These are phyloP conservation scores for Canavalia ensiformis DNA, from an alignment of 306 rosid genomes.

Conservation along the genomic window DNA sequence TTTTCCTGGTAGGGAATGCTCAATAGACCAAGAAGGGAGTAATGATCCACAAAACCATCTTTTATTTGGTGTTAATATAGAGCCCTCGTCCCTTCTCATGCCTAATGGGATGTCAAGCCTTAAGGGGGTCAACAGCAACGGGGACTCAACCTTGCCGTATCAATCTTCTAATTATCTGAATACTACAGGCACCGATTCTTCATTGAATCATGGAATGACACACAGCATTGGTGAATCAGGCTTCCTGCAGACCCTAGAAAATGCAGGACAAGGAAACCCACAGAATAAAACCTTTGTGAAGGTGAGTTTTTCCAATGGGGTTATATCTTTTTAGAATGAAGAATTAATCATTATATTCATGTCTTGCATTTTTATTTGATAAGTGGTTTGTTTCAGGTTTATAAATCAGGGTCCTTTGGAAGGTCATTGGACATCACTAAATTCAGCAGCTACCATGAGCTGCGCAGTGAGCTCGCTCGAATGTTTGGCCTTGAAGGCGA, in stretches of 20 bases:
- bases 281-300: constrained; percentile 83
- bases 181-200: constrained; percentile 63
- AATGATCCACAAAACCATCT: constrained; percentile 88
- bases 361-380: constrained; percentile 29
- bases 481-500: constrained; percentile 96
- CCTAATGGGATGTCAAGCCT: constrained; percentile 81
- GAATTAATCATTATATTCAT: background rate
- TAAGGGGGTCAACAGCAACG: constrained; percentile 69
- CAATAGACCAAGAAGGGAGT: constrained; percentile 83
- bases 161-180: constrained; percentile 79
- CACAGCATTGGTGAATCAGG: constrained; percentile 78
- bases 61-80: constrained; percentile 92
- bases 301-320: constrained; percentile 58
- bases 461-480: constrained; percentile 90
- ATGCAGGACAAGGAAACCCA: constrained; percentile 71
- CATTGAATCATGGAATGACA: constrained; percentile 68
- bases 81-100: constrained; percentile 82
- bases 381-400: constrained; percentile 49
- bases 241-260: constrained; percentile 73
- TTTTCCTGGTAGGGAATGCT: constrained; percentile 94
- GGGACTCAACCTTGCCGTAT: constrained; percentile 64
- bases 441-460: constrained; percentile 92
- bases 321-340: constrained; percentile 8
- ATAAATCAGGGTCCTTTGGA: constrained; percentile 65
- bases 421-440: constrained; percentile 70